phyloP scores from a whole-genome alignment of 257 asterid species.

The Solanum chaucha region DNA sequence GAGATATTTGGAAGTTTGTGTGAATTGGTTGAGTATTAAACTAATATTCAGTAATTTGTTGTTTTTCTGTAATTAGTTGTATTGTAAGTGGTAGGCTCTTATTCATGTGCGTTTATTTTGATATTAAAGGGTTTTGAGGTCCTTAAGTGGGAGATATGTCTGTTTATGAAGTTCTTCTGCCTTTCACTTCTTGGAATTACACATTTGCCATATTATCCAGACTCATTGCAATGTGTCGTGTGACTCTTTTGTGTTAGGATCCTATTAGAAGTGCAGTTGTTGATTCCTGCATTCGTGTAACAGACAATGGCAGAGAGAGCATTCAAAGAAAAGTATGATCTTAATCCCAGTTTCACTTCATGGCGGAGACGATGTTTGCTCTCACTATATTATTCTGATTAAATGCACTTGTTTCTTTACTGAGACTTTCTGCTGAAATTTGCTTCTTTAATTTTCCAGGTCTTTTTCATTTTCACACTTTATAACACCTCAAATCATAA shows the following conservation, averaged over 20 bases:
- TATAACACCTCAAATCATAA: conserved; percentile 81
- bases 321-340: conserved; percentile 69
- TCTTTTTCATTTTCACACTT: conserved; percentile 75
- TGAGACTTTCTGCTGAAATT: conserved; percentile 1
- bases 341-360: neutral
- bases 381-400: neutral
- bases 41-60: neutral
- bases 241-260: conserved; percentile 36
- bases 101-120: neutral
- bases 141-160: neutral
- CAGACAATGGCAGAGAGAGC: conserved; percentile 97
- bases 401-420: neutral
- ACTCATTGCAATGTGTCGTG: conserved; percentile 3
- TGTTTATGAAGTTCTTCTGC: neutral
- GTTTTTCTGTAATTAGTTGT: neutral
- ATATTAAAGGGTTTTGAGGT: neutral
- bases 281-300: conserved; percentile 93
- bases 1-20: neutral
- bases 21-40: neutral
- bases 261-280: conserved; percentile 90
- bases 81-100: neutral
- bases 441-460: conserved; percentile 35
- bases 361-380: neutral
- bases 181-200: neutral
- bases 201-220: neutral